These are phyloP conservation scores for Phytophthora pini DNA, from an alignment of 352 stramenopile species.

Conservation along the genomic window DNA sequence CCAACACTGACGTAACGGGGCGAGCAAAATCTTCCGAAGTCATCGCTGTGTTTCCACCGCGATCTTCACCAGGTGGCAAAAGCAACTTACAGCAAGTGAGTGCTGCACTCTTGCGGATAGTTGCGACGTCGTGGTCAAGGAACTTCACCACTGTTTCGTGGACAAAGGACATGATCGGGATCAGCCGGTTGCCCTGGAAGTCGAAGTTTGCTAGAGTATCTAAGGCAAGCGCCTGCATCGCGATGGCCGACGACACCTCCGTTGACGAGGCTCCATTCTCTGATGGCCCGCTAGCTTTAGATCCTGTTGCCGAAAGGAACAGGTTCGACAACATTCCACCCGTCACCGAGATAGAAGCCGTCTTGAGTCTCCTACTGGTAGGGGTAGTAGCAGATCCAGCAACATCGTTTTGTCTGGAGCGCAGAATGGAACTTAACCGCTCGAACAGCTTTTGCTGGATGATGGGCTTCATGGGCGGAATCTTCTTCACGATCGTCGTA, in stretches of 20 bases:
- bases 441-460: constrained; percentile 89
- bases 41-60: constrained; percentile 43
- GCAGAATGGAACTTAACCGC: constrained; percentile 78
- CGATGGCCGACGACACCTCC: constrained; percentile 58
- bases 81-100: constrained; percentile 90
- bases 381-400: constrained; percentile 55
- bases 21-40: constrained; percentile 78
- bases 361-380: constrained; percentile 71
- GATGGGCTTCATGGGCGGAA: constrained; percentile 73
- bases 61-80: constrained; percentile 72
- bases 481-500: constrained; percentile 87
- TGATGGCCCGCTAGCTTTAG: constrained; percentile 51
- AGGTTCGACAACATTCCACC: constrained; percentile 78
- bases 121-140: constrained; percentile 84
- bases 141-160: constrained; percentile 90
- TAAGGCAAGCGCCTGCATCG: constrained; percentile 84
- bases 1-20: constrained; percentile 76
- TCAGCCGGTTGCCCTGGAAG: constrained; percentile 85
- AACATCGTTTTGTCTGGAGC: constrained; percentile 56
- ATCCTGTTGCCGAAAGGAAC: constrained; percentile 60
- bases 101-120: constrained; percentile 87
- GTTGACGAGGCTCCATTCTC: constrained; percentile 48
- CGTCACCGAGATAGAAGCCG: constrained; percentile 75
- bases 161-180: constrained; percentile 90
- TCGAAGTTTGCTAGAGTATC: constrained; percentile 89